Evolutionary conservation across 2,329 filamentous ascomycete genomes (phyloP), one percentile per base, ranked within the genome.

Genomic region (Huntiella moniliformis): DNA sequence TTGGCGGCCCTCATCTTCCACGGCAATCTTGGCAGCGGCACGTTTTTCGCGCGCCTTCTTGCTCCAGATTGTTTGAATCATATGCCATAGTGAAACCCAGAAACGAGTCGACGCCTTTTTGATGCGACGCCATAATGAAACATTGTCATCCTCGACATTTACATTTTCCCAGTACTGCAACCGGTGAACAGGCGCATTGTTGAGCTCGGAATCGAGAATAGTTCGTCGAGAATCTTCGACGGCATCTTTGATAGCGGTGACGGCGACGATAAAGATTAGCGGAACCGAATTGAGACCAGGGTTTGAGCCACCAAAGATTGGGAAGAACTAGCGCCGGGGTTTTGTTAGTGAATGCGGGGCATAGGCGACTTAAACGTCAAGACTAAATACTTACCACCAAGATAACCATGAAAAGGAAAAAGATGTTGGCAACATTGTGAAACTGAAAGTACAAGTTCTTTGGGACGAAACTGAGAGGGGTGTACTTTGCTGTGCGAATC

Each of bases 401-500:
- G 58, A 98, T 93, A 59, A 95, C 87, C 56, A 88, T 73, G 64
- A 96, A 95, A 54, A 96, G 69, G 71, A 98, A 98, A 65, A 96
- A 98, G 45, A 96, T 80, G 61, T 98, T 98, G 58, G 91, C 91
- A 56, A 98, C 81, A 58, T 96, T 96, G 64, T 98, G 88, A 59
- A 98, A 96, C 62, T 98, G 92, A 53, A 93, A 84, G 77, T 80
- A 98, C 57, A 98, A 59, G 63, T 98, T 96, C 67, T 96, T 96
- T 11, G 91, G 91, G 22, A 98, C 62, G 63, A 98, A 98, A 50
- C 83, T 93, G 52, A 98, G 63, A 6, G 92, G 81, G 5, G 91
- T 98, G 62, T 98, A 98, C 64, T 96, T 98, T 50, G 91, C 84
- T 3, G 91, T 98, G 54, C 92, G 74, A 60, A 98, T 94, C 70